Percentiles rank a stretch among this genome's conserved stretches.
phyloP scores from a whole-genome alignment of 345 rosid genomes.

The Erodium maritimum region DNA sequence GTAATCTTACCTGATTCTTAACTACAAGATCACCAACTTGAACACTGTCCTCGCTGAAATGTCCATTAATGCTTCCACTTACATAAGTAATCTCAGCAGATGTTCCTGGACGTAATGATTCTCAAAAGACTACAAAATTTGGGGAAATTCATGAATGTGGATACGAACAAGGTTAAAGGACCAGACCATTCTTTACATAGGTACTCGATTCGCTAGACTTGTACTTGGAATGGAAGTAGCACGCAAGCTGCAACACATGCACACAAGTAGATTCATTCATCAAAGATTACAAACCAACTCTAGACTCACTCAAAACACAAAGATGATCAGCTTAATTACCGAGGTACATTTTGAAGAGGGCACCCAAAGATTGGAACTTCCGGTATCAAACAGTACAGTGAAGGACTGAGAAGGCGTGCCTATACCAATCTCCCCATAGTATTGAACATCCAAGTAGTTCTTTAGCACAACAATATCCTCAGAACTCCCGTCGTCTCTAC shows the following conservation, averaged over 20 bases:
- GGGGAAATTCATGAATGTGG: slow-evolving; percentile 1
- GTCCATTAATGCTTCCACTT: slow-evolving; percentile 56
- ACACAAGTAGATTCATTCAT: not conserved
- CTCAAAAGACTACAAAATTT: not conserved
- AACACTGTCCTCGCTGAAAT: slow-evolving; percentile 48
- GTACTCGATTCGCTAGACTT: slow-evolving; percentile 59
- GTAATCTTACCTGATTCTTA: slow-evolving; percentile 33
- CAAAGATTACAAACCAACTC: not conserved
- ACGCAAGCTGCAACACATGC: slow-evolving; percentile 47
- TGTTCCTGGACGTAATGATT: slow-evolving; percentile 36
- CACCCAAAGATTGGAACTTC: slow-evolving; percentile 92
- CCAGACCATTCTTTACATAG: slow-evolving; percentile 62
- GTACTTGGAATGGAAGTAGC: slow-evolving; percentile 77
- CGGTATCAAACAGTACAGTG: slow-evolving; percentile 83
- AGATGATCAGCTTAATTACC: not conserved
- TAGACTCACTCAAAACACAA: slow-evolving; percentile 4
- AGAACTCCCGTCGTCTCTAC: slow-evolving; percentile 22
- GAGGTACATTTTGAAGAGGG: slow-evolving; percentile 77
- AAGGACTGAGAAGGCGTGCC: slow-evolving; percentile 86
- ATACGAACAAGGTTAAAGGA: slow-evolving; percentile 2
- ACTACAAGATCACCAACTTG: slow-evolving; percentile 53
- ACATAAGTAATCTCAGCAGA: slow-evolving; percentile 66
- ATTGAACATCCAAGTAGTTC: slow-evolving; percentile 84
- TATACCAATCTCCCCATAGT: slow-evolving; percentile 71
- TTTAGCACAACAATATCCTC: slow-evolving; percentile 44